These are phyloP conservation scores for Asterella californica DNA, from an alignment of 225 moss, liverwort and hornwort species.

Conservation along the genomic window DNA sequence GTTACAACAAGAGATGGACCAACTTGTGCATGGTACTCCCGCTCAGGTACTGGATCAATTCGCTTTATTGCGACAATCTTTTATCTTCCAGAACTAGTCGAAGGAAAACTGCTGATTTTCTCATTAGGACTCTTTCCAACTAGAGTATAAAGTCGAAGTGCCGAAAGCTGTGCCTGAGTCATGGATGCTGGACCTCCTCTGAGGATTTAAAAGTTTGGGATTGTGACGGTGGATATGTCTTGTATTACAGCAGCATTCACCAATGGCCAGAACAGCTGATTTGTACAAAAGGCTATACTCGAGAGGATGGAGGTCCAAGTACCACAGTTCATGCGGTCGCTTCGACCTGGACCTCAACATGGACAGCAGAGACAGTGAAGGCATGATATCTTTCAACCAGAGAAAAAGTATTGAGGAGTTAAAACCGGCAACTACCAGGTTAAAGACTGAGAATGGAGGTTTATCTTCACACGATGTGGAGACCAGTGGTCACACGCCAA, in stretches of 20 bases:
- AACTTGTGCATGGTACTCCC: slow-evolving; percentile 81
- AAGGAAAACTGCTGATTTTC: no score
- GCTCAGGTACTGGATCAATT: slow-evolving; percentile 46
- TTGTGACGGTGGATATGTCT: background rate
- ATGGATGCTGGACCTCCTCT: no score
- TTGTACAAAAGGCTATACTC: slow-evolving; percentile 87
- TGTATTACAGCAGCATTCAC: slow-evolving; percentile 58
- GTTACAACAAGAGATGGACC: slow-evolving; percentile 85
- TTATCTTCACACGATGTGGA: slow-evolving; percentile 19
- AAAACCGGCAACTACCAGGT: slow-evolving; percentile 16
- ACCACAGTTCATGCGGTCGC: slow-evolving; percentile 62
- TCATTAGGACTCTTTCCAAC: no score
- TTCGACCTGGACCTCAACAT: slow-evolving; percentile 55
- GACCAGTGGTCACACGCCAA: slow-evolving; percentile 12
- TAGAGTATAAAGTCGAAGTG: no score
- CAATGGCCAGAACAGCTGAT: slow-evolving; percentile 74
- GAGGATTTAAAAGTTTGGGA: background rate
- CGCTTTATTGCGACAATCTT: background rate
- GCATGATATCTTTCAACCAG: slow-evolving; percentile 11
- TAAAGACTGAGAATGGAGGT: slow-evolving; percentile 4
- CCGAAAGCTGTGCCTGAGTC: no score
- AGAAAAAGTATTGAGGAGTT: slow-evolving; percentile 29
- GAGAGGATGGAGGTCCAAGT: slow-evolving; percentile 84
- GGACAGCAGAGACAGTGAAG: slow-evolving; percentile 33
- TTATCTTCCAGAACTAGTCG: background rate